Percentiles rank a stretch among this genome's conserved stretches.
phyloP scores from a whole-genome alignment of 495 filamentous ascomycete genomes.

The Aspergillus campestris region DNA sequence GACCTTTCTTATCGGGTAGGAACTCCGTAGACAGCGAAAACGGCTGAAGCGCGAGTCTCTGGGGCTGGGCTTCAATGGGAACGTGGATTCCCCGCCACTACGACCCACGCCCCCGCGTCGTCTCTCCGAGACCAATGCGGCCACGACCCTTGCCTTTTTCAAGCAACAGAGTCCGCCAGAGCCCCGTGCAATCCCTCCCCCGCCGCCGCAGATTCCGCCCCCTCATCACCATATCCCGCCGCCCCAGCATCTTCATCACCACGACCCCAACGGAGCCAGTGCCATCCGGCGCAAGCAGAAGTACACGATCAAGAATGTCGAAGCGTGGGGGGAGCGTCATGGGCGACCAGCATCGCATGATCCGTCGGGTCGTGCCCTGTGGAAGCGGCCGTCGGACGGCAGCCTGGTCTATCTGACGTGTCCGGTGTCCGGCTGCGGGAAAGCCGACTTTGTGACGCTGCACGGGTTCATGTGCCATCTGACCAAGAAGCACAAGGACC shows the following conservation, averaged over 20 bases:
- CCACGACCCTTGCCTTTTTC: slow-evolving; percentile 45
- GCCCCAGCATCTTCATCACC: slow-evolving; percentile 21
- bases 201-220: slow-evolving; percentile 20
- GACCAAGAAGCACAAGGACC: slow-evolving; percentile 44
- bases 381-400: slow-evolving; percentile 40
- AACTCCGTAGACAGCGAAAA: slow-evolving; percentile 40
- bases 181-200: slow-evolving; percentile 30
- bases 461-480: slow-evolving; percentile 44
- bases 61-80: slow-evolving; percentile 31
- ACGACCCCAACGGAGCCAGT: slow-evolving; percentile 21
- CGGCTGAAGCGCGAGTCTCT: slow-evolving; percentile 40
- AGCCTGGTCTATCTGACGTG: slow-evolving; percentile 41
- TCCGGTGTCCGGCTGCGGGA: slow-evolving; percentile 34
- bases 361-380: slow-evolving; percentile 34
- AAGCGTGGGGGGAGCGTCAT: slow-evolving; percentile 43
- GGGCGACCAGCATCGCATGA: slow-evolving; percentile 40
- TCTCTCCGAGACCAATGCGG: slow-evolving; percentile 40
- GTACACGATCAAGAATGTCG: slow-evolving; percentile 44
- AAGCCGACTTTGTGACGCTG: slow-evolving; percentile 39
- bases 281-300: slow-evolving; percentile 41
- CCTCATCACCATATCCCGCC: slow-evolving; percentile 10
- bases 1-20: slow-evolving; percentile 15
- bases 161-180: slow-evolving; percentile 43
- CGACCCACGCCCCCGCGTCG: slow-evolving; percentile 37
- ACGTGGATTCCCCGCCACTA: slow-evolving; percentile 34